phyloP scores from a whole-genome alignment of 2,329 filamentous ascomycete genomes.

The Chrysoporthe deuterocubensis region DNA sequence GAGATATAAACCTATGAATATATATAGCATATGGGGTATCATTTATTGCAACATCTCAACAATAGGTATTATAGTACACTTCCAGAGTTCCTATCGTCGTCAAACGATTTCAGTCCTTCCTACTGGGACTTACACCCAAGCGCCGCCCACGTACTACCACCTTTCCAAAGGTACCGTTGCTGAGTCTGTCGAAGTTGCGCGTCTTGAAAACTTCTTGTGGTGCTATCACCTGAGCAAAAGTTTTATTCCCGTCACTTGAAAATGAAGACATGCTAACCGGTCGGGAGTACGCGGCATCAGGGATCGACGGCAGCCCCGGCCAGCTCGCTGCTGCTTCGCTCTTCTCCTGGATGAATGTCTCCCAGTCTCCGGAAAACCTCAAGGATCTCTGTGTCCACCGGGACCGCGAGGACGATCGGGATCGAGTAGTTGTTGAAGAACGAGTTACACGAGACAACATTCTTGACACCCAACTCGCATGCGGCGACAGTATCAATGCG shows the following conservation, averaged over 20 bases:
- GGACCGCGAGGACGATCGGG: slow-evolving; percentile 21
- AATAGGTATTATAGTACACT: background rate
- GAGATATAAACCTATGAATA: no score
- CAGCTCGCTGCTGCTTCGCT: background rate
- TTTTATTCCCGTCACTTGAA: slow-evolving; percentile 3
- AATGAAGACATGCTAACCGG: slow-evolving; percentile 12
- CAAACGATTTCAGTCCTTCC: background rate
- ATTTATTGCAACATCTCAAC: background rate
- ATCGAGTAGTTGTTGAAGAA: slow-evolving; percentile 16
- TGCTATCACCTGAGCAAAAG: background rate
- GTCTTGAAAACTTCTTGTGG: slow-evolving; percentile 8
- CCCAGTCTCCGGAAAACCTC: slow-evolving; percentile 14
- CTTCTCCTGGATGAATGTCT: slow-evolving; percentile 14
- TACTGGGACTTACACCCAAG: background rate
- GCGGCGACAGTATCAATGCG: slow-evolving; percentile 7
- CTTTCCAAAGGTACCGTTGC: slow-evolving; percentile 21
- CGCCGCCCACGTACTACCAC: slow-evolving; percentile 2
- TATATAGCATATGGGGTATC: background rate
- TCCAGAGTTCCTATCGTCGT: background rate
- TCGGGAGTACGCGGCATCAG: slow-evolving; percentile 8
- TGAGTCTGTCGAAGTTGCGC: slow-evolving; percentile 22
- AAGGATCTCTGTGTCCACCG: slow-evolving; percentile 8
- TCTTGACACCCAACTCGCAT: slow-evolving; percentile 21
- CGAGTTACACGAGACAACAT: slow-evolving; percentile 16
- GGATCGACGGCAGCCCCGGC: slow-evolving; percentile 5